Conservation (phyloP, 495 filamentous ascomycete species). For the Xylaria intraflava region DNA sequence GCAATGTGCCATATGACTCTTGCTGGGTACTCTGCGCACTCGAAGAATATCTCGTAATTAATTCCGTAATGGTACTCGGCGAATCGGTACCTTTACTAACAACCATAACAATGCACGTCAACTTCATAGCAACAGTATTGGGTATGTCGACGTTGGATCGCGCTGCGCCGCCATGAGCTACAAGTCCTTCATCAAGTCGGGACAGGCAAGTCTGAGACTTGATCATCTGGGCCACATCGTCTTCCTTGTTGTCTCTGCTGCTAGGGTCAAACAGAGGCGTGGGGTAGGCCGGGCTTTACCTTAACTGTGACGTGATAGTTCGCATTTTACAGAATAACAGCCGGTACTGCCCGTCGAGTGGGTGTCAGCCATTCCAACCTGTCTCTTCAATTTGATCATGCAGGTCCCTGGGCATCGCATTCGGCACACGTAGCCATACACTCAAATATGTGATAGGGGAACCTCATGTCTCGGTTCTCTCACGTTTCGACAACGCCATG, state of each 20-base stretch:
- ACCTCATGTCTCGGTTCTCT: conserved; percentile 2
- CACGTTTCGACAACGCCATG: background rate
- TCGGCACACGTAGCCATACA: background rate
- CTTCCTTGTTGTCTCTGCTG: background rate
- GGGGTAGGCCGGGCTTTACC: background rate
- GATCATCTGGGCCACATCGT: background rate
- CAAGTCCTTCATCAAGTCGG: background rate
- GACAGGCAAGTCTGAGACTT: conserved; percentile 3
- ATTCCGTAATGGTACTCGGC: no score
- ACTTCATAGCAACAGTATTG: no score
- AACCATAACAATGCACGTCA: no score
- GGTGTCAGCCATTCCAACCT: background rate
- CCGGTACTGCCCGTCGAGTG: background rate
- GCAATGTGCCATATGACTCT: background rate
- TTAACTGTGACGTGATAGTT: background rate
- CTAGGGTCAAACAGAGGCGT: background rate
- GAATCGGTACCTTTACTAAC: no score
- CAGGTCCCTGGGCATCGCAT: background rate
- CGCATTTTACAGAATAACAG: background rate
- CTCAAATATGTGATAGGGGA: background rate
- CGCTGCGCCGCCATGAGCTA: background rate
- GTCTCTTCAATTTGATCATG: background rate
- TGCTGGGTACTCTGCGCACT: no score
- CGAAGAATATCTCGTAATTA: no score
- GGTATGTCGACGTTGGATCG: background rate